Evolutionary conservation across 768 basidiomycete species (phyloP), one percentile per base, ranked within the genome.

Genomic region (Mycena galopus): DNA sequence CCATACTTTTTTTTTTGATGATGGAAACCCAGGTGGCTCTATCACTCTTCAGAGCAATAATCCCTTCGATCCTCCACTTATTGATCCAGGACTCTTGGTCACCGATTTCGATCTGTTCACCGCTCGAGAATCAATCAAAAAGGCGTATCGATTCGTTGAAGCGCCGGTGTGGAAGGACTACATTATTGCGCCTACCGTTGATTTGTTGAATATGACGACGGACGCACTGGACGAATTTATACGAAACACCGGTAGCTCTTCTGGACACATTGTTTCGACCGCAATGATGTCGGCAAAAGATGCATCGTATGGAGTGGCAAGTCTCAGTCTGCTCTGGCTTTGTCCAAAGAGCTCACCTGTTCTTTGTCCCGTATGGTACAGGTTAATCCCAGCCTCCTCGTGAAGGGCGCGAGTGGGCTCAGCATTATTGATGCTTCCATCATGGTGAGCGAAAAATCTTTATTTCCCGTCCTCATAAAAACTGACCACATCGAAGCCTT

Each of bases 181-280:
- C 65, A 69, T 84, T 23, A 25, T 78, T 55, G 73, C 51, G 76
- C 56, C 75, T 69, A 27, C 76, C 74, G 56, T 75, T 73, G 35
- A 37, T 37, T 14, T 37, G 35, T 37, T 37, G 35, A 37, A 37
- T 37, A 37, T 37, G 35, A 37, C 35, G 35, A 37, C 35, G 35
- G 35, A 37, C 35, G 35, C 6, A 37, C 35, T 37, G 35, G 35
- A 37, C 50, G 74, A 32, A 4, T 80, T 69, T 51, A 75, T 81
- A 33, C 73, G 80, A 4, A 67, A 77, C 32, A 75, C 64, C 25
- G 71, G 69, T 1, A 64, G 65, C 17, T 77, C 79, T 9, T 63
- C 77, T n/a, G 73, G 61, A 42, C 84, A 85, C 72, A 76, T 79
- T 10, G 77, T 78, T 7, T 76, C 79, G 0, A 82, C 78, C 17